Conservation (phyloP, 345 rosid species). For the Eucalyptus decipiens region DNA sequence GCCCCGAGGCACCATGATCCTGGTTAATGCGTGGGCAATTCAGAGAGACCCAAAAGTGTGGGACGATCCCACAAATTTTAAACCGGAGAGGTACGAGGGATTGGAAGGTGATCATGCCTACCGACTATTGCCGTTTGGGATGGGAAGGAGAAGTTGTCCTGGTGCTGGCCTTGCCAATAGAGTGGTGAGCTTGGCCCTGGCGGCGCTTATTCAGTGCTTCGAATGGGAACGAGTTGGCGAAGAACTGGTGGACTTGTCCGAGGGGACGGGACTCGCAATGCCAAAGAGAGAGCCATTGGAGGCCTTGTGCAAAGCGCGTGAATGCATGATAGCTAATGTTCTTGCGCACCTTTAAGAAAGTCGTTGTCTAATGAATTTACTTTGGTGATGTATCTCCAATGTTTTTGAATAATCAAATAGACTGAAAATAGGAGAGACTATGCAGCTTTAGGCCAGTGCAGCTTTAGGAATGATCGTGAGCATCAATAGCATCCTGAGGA, state of each 20-base stretch:
- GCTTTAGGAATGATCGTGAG: background rate
- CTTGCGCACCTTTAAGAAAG: background rate
- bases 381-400: background rate
- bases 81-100: conserved; percentile 6
- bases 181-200: conserved; percentile 16
- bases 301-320: conserved; percentile 17
- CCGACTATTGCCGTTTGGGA: conserved; percentile 35
- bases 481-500: background rate
- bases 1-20: conserved; percentile 2
- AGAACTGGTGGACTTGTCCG: conserved; percentile 27
- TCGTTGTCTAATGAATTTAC: background rate
- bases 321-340: background rate
- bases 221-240: conserved; percentile 37
- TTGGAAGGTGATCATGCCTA: background rate
- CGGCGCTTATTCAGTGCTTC: conserved; percentile 37
- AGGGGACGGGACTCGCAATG: conserved; percentile 31
- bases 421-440: background rate
- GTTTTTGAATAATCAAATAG: background rate
- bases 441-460: too few species aligned
- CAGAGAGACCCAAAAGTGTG: background rate
- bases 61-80: background rate
- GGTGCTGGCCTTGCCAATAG: conserved; percentile 32
- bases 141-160: conserved; percentile 45
- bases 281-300: conserved; percentile 26
- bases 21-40: conserved; percentile 6